phyloP scores from a whole-genome alignment of 371 early-diverging fungal genomes.

The Dipsacomyces acuminosporus region DNA sequence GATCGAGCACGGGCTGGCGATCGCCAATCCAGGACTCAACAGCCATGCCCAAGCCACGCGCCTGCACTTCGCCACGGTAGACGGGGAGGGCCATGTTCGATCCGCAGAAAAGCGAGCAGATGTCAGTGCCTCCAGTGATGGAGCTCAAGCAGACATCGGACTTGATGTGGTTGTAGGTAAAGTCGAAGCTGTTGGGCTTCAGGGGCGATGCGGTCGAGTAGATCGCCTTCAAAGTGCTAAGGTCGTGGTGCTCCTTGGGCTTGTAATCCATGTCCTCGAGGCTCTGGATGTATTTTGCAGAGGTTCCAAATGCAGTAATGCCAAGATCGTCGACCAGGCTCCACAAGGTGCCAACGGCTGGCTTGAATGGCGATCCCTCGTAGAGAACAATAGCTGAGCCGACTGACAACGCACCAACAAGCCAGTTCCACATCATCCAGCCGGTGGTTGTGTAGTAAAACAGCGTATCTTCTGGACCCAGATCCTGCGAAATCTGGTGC shows the following conservation, averaged over 20 bases:
- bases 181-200: constrained; percentile 86
- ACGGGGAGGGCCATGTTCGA: constrained; percentile 83
- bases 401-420: constrained; percentile 71
- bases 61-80: constrained; percentile 92
- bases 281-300: constrained; percentile 92
- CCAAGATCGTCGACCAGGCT: constrained; percentile 68
- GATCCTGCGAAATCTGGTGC: constrained; percentile 80
- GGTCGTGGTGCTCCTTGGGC: constrained; percentile 54
- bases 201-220: constrained; percentile 95
- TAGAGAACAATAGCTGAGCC: constrained; percentile 83
- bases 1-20: constrained; percentile 58
- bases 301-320: constrained; percentile 89
- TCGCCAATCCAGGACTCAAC: constrained; percentile 82
- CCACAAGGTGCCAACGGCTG: constrained; percentile 72
- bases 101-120: constrained; percentile 91
- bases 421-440: constrained; percentile 99
- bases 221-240: constrained; percentile 67
- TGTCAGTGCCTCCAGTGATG: constrained; percentile 97
- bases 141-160: constrained; percentile 78
- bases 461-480: constrained; percentile 69
- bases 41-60: constrained; percentile 88
- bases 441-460: constrained; percentile 96
- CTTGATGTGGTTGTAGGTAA: constrained; percentile 80
- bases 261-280: constrained; percentile 70
- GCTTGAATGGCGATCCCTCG: constrained; percentile 95